Base-by-base conservation (phyloP, 2,329 filamentous ascomycete genomes). In the Macrophomina phaseolina region DNA sequence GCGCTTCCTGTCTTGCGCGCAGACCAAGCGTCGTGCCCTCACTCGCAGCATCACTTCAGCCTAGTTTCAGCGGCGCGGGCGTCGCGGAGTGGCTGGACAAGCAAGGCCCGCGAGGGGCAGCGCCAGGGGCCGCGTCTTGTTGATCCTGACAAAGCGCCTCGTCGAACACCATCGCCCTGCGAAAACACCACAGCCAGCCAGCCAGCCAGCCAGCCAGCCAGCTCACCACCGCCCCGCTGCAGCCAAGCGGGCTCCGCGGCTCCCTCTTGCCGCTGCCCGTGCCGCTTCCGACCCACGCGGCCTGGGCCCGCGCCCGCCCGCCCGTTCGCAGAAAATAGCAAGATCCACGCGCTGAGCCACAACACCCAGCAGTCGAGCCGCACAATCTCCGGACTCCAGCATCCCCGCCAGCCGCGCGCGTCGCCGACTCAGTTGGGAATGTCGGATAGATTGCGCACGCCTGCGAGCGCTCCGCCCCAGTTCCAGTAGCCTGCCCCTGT, bases 81-180 rank as follows among this genome's bases (percentile, higher is more conserved):
- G 40, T 32, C 56, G 42, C 42, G 56, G 40, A 46, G 56, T 61
- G 56, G 56, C 55, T 60, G 53, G 55, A 45, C 55, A 16, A 18
- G 38, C 55, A 16, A 18, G 38, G 40, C 38, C 56, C 56, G 48
- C 46, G 56, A 46, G 38, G 34, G 56, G 40, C 40, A 34, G 56
- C 30, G 56, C 56, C 56, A 48, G 56, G 56, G 56, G 56, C 32
- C n/a, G 9, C 14, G 56, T 40, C 16, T 14, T 32, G 23, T 4
- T 34, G 8, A 52, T 52, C 48, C 48, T 16, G 18, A 14, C 49
- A 38, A 38, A 60, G 28, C 28, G 28, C 46, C 18, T 16, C 56
- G 42, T 16, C 56, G 42, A 23, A 16, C 56, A 42, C 18, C 53
- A 18, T 40, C 56, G n/a, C 34, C 2, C 23, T 23, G 14, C 36